Conservation (phyloP, 805 yeast genomes). For the Saccharomycopsis capsularis region DNA sequence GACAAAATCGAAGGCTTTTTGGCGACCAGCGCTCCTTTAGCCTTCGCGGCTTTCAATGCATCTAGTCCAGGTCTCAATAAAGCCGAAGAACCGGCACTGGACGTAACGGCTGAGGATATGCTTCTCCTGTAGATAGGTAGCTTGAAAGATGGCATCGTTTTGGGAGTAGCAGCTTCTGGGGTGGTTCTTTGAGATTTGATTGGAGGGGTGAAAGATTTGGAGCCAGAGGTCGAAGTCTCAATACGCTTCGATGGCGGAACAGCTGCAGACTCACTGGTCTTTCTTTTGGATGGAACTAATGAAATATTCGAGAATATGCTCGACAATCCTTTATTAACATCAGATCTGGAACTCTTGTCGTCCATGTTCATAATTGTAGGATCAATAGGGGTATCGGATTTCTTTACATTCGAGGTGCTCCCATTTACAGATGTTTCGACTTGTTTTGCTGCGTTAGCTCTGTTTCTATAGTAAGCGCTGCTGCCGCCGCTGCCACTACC, state of each 20-base stretch:
- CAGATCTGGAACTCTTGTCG: not conserved
- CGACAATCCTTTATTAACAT: conserved; percentile 6
- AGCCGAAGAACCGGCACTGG: not conserved
- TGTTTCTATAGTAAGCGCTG: not conserved
- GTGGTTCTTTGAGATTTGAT: not conserved
- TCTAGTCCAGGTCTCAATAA: not conserved
- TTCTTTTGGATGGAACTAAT: conserved; percentile 13
- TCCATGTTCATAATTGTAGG: conserved; percentile 5
- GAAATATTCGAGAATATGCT: conserved; percentile 9
- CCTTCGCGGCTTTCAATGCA: not conserved
- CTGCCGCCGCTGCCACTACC: not conserved
- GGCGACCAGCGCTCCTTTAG: not conserved
- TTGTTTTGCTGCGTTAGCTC: not conserved
- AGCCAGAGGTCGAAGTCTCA: not conserved
- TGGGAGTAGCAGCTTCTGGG: not conserved
- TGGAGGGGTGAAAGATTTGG: not conserved
- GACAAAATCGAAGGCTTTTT: conserved; percentile 20
- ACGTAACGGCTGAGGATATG: not conserved
- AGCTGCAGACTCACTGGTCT: not conserved
- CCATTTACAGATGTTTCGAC: not conserved
- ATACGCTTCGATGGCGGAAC: not conserved
- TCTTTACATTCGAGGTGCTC: no score
- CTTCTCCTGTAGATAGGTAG: conserved; percentile 13
- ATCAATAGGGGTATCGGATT: conserved; percentile 1
- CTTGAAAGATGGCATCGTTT: conserved; percentile 9